Evolutionary conservation across 164 flowering plant species (phyloP).

Genomic region (Chimonanthus praecox): DNA sequence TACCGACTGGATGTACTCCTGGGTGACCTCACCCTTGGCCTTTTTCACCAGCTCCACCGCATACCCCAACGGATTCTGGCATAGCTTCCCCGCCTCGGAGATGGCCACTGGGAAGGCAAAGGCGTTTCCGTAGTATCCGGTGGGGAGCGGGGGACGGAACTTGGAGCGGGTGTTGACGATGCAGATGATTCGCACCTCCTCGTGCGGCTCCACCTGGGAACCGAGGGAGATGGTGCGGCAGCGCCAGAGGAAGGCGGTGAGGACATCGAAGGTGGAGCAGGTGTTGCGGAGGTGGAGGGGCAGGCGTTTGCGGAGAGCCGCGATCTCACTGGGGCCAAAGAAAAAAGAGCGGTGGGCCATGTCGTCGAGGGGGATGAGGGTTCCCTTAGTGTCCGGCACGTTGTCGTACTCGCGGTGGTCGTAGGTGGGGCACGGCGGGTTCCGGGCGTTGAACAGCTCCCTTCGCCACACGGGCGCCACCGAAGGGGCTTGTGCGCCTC

Average conservation of each 20-base stretch:
- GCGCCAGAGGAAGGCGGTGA: conserved; percentile 34
- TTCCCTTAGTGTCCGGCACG: conserved; percentile 12
- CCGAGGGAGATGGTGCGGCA: conserved; percentile 31
- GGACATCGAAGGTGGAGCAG: conserved; percentile 20
- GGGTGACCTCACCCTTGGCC: conserved; percentile 18
- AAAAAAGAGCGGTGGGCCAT: conserved; percentile 26
- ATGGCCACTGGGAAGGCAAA: conserved; percentile 20
- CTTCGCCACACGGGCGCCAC: conserved; percentile 28
- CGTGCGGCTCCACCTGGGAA: conserved; percentile 12
- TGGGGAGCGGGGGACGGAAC: conserved; percentile 15
- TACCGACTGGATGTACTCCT: conserved; percentile 30
- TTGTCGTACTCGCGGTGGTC: conserved; percentile 25
- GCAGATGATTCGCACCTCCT: conserved; percentile 20
- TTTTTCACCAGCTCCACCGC: conserved; percentile 22
- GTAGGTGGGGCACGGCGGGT: conserved; percentile 16
- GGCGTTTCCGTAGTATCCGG: conserved; percentile 27
- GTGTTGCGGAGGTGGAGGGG: conserved; percentile 12
- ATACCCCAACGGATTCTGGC: conserved; percentile 18
- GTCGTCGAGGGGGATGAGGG: conserved; percentile 11
- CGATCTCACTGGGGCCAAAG: conserved; percentile 20
- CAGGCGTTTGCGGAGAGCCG: conserved; percentile 11
- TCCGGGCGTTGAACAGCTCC: conserved; percentile 22
- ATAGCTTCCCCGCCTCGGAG: conserved; percentile 14
- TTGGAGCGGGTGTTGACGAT: conserved; percentile 17
- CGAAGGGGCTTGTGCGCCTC: conserved; percentile 19